These are phyloP conservation scores for Albophoma yamanashiensis DNA, from an alignment of 2,329 filamentous ascomycete genomes.

Conservation along the genomic window DNA sequence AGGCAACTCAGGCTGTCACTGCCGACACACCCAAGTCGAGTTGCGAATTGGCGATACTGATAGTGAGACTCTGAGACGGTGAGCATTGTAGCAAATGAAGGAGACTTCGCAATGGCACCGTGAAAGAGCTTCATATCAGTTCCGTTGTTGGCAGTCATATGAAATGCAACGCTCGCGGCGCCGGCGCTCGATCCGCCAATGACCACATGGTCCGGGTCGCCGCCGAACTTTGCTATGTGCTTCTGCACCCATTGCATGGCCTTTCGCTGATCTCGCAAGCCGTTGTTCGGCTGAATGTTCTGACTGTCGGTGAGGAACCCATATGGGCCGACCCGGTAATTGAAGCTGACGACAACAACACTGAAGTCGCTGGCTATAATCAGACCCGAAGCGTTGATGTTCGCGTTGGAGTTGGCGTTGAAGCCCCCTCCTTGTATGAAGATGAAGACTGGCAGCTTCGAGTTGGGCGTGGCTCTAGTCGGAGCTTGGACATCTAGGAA, in stretches of 20 bases:
- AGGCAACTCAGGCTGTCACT: conserved; percentile 33
- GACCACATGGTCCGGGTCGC: conserved; percentile 56
- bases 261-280: conserved; percentile 59
- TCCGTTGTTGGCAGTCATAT: conserved; percentile 47
- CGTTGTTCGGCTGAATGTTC: conserved; percentile 51
- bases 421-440: conserved; percentile 53
- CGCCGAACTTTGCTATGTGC: conserved; percentile 57
- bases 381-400: conserved; percentile 52
- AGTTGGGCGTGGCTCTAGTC: conserved; percentile 31
- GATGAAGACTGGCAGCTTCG: conserved; percentile 52
- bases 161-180: conserved; percentile 52
- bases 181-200: conserved; percentile 61
- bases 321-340: conserved; percentile 66
- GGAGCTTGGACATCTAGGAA: conserved; percentile 57
- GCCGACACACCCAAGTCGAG: conserved; percentile 29
- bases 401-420: conserved; percentile 33
- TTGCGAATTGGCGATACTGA: conserved; percentile 38
- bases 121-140: conserved; percentile 37
- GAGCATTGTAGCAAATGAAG: conserved; percentile 38
- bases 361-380: conserved; percentile 42
- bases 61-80: conserved; percentile 37
- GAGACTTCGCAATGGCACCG: conserved; percentile 37
- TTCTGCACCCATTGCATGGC: conserved; percentile 59
- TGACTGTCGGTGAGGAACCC: conserved; percentile 58
- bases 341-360: conserved; percentile 62